These are phyloP conservation scores for Fusarium citri DNA, from an alignment of 2,329 filamentous ascomycete genomes.

Conservation along the genomic window DNA sequence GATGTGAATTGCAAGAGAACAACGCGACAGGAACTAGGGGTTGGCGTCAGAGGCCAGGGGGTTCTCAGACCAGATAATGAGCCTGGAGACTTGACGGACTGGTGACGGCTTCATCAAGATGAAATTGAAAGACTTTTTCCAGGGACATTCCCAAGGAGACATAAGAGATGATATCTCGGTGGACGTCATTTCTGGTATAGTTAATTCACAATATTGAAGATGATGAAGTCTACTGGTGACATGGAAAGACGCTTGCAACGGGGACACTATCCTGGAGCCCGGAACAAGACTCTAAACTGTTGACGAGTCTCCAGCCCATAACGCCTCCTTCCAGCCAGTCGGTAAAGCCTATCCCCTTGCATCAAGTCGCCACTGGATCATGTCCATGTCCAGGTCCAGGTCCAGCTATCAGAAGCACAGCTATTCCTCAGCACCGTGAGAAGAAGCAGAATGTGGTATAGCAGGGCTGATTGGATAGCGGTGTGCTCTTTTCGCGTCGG, in stretches of 20 bases:
- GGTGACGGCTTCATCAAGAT: conserved; percentile 12
- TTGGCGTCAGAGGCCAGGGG: conserved; percentile 32
- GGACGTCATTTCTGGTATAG: neutral
- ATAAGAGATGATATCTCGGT: neutral
- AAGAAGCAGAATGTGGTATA: conserved; percentile 22
- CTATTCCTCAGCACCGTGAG: neutral
- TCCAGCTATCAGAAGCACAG: neutral
- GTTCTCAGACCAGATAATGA: conserved; percentile 23
- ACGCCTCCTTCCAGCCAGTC: conserved; percentile 36
- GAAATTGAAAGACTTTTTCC: conserved; percentile 23
- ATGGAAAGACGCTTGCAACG: neutral
- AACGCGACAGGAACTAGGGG: conserved; percentile 20
- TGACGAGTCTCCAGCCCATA: neutral
- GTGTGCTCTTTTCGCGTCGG: conserved; percentile 35
- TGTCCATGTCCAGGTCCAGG: neutral
- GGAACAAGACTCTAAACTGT: conserved; percentile 1
- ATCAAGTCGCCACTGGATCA: conserved; percentile 30
- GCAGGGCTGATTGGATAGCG: conserved; percentile 46
- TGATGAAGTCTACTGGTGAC: neutral
- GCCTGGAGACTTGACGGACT: conserved; percentile 11
- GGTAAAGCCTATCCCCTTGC: conserved; percentile 27
- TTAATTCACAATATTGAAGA: neutral
- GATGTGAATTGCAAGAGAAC: conserved; percentile 33
- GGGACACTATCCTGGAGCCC: conserved; percentile 28
- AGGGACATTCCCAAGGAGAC: neutral